phyloP scores from a whole-genome alignment of 176 grass and related monocot genomes.

The Aechmea fasciata region DNA sequence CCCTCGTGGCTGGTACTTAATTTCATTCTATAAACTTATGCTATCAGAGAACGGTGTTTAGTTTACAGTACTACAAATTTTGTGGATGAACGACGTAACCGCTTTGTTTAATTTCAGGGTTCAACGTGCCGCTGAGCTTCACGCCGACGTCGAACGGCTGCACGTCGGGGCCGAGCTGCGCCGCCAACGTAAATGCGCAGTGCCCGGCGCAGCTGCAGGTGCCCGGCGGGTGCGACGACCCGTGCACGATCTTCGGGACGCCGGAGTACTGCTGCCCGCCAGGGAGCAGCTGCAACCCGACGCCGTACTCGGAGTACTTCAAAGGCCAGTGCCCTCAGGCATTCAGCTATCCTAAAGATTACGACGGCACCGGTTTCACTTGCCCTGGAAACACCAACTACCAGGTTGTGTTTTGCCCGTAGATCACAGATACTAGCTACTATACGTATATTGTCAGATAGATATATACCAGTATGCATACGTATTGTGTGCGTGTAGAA shows the following conservation, averaged over 20 bases:
- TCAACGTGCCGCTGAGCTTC: not conserved
- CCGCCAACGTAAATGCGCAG: constrained; percentile 21
- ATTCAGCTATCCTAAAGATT: constrained; percentile 36
- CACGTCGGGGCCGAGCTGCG: constrained; percentile 10
- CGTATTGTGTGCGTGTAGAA: not conserved
- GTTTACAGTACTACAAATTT: too few species aligned
- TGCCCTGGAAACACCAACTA: constrained; percentile 41
- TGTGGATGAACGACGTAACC: too few species aligned
- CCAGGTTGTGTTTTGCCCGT: constrained; percentile 46
- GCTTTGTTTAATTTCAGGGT: not conserved
- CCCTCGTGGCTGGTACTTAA: constrained; percentile 2
- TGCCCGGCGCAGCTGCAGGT: constrained; percentile 24
- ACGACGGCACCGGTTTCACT: constrained; percentile 17
- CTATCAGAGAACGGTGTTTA: too few species aligned
- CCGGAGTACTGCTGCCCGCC: constrained; percentile 26
- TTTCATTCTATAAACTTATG: too few species aligned
- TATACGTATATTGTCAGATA: too few species aligned
- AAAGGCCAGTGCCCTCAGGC: constrained; percentile 36
- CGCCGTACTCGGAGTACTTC: constrained; percentile 37
- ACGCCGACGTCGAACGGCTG: not conserved
- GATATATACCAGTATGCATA: too few species aligned
- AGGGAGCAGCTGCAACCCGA: constrained; percentile 10
- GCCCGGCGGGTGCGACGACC: constrained; percentile 34
- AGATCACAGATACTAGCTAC: not conserved
- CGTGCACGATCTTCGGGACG: constrained; percentile 37